Evolutionary conservation across 208 protist genomes (phyloP).

Genomic region (Wallacemonas sp.): DNA sequence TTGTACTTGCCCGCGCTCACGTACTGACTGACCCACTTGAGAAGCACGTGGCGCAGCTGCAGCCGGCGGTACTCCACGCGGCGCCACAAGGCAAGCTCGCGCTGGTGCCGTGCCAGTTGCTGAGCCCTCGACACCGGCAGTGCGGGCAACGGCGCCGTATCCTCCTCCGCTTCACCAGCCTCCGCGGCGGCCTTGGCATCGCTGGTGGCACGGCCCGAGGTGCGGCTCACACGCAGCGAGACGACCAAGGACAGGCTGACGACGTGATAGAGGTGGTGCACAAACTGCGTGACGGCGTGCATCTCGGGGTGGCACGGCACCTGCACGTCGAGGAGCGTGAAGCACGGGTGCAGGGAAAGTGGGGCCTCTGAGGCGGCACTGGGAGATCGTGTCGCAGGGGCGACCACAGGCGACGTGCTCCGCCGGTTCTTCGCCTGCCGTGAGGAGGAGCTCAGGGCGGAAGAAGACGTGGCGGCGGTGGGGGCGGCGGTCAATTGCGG

Average conservation of each 20-base stretch:
- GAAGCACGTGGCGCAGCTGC: slow-evolving; percentile 82
- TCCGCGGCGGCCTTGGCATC: not conserved
- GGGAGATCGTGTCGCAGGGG: too few relatives aligned
- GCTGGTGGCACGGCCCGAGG: not conserved
- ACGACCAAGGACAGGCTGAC: slow-evolving; percentile 34
- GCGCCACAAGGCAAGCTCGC: slow-evolving; percentile 50
- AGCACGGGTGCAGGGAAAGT: slow-evolving; percentile 28
- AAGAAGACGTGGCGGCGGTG: too few relatives aligned
- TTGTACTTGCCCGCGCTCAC: slow-evolving; percentile 59
- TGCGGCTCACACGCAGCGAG: slow-evolving; percentile 40
- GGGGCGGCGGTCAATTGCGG: too few relatives aligned
- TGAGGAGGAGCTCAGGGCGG: not conserved
- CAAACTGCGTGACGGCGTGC: slow-evolving; percentile 48
- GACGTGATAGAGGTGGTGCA: slow-evolving; percentile 44
- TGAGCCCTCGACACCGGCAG: slow-evolving; percentile 10
- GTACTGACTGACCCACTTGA: slow-evolving; percentile 79
- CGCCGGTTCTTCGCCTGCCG: too few relatives aligned
- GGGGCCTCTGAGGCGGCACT: too few relatives aligned
- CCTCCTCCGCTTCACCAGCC: not conserved
- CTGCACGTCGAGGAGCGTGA: slow-evolving; percentile 28
- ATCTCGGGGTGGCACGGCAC: slow-evolving; percentile 32
- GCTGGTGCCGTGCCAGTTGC: slow-evolving; percentile 6
- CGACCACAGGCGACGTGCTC: too few relatives aligned
- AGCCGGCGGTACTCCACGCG: slow-evolving; percentile 78
- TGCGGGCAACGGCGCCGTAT: not conserved